Evolutionary conservation across 148 eudicot species (phyloP), one percentile per base, ranked within the genome.

Genomic region (Nyssa sinensis): DNA sequence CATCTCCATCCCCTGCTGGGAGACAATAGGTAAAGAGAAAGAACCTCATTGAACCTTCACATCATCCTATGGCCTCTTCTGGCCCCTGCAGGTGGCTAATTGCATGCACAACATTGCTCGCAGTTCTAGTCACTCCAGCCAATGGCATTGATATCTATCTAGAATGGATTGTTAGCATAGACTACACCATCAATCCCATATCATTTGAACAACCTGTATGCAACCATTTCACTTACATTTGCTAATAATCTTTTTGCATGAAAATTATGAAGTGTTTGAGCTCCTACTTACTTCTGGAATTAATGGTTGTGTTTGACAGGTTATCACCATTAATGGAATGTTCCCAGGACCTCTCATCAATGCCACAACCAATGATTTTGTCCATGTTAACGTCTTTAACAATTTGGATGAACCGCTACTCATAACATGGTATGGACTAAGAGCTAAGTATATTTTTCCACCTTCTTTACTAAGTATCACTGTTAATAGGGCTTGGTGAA

Each of bases 331-430:
- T 28, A 83, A 83, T 53, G 83, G 70, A 55, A 58, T 73, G 78
- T 83, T 83, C 49, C 86, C 86, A 2, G 86, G 86, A 28, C 86
- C 83, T 0, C 78, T 83, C 27, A 79, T 83, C 80, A 83, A 83
- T 65, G 65, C 86, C 57, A 79, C 83, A 7, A 80, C 86, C 31
- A 79, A 80, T 29, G 83, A 83, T 41, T 30, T 68, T 33, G 78
- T 83, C 8, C 66, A 57, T 44, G 78, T 79, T 24, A 83, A 83
- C 28, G 83, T 83, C 19, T 79, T 68, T 72, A 83, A 83, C 73
- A 44, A 79, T 29, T 3, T 83, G 64, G 80, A 79, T 34, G 86
- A 83, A 51, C 73, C 82, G 2, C 23, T 83, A 4, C 86, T 83
- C 62, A 37, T 83, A 12, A 76, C 86, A 57, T 83, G 83, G 86